A percentile compares a stretch with the other conserved stretches of the same genome.
Evolutionary conservation across 345 rosid species (phyloP).

Genomic region (Geranium brycei): DNA sequence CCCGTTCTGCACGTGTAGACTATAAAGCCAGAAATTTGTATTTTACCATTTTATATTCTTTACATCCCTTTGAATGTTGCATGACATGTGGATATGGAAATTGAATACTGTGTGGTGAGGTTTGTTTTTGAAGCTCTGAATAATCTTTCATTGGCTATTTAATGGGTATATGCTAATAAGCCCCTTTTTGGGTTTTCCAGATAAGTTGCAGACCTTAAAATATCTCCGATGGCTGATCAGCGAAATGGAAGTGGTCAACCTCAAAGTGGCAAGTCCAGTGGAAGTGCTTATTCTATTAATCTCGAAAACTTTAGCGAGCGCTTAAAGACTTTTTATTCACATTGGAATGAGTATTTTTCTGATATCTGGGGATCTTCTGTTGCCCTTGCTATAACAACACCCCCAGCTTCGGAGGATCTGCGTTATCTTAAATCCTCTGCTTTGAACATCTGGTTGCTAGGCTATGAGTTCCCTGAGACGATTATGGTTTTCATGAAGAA

Average conservation of each 20-base stretch:
- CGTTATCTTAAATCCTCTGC: slow-evolving; percentile 85
- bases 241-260: slow-evolving; percentile 42
- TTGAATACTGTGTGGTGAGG: too few species aligned
- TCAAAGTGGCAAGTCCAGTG: slow-evolving; percentile 27
- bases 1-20: neutral
- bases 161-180: too few species aligned
- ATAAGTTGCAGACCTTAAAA: neutral
- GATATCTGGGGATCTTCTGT: slow-evolving; percentile 63
- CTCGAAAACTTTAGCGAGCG: slow-evolving; percentile 46
- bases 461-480: slow-evolving; percentile 91
- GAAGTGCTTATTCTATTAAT: slow-evolving; percentile 40
- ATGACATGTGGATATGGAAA: too few species aligned
- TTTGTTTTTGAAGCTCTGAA: too few species aligned
- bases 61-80: neutral
- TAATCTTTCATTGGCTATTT: neutral
- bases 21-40: neutral
- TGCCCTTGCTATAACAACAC: slow-evolving; percentile 63
- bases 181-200: neutral
- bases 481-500: slow-evolving; percentile 67
- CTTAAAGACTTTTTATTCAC: slow-evolving; percentile 45
- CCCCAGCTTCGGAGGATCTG: slow-evolving; percentile 72
- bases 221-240: slow-evolving; percentile 43
- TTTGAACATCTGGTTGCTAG: slow-evolving; percentile 74
- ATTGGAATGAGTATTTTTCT: slow-evolving; percentile 46
- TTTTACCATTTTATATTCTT: too few species aligned